Base-by-base conservation (phyloP, 2,329 filamentous ascomycete species). In the Penicillium nordicum region DNA sequence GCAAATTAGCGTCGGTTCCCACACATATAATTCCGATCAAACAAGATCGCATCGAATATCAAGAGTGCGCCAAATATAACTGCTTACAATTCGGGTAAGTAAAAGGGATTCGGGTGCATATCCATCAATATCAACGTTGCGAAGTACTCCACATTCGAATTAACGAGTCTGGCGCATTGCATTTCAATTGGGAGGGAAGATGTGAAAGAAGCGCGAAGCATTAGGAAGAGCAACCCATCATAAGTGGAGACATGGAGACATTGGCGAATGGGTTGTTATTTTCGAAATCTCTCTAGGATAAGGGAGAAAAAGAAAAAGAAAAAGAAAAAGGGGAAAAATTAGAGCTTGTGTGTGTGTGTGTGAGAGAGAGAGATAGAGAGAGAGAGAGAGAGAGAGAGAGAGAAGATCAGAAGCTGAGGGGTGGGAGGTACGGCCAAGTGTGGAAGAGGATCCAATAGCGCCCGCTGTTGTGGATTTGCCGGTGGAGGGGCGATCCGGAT, bases 351-450 rank as follows among this genome's bases (percentile, higher is more conserved):
- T 46, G 45, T 6, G 46, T 10, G 30, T 14, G 23, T 12, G 36
- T 4, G 34, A 14, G 18, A 37, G 47, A 41, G 44, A 41, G 18
- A 40, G 32, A 12, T 21, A 27, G n/a, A n/a, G 36, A 4, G 34
- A 14, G 18, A 40, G 47, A 38, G 32, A 41, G 18, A 40, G 50
- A 41, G 44, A 38, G 47, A 38, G 50, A 57, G 58, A 62, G 56
- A 58, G 52, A 57, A 53, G 53, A 53, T 57, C 48, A 40, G 53
- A 51, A 53, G 52, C 51, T 40, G 60, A 57, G 62, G 57, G 45
- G 56, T 60, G 58, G 62, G 66, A 59, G 61, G 62, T 55, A 62
- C 27, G 45, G 45, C 51, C 51, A 54, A 50, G 51, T 62, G 57
- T 61, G 65, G 60, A 60, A 42, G 45, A 52, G 53, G 53, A 56